Conservation (phyloP, 345 rosid genomes). For the Boechera stricta region DNA sequence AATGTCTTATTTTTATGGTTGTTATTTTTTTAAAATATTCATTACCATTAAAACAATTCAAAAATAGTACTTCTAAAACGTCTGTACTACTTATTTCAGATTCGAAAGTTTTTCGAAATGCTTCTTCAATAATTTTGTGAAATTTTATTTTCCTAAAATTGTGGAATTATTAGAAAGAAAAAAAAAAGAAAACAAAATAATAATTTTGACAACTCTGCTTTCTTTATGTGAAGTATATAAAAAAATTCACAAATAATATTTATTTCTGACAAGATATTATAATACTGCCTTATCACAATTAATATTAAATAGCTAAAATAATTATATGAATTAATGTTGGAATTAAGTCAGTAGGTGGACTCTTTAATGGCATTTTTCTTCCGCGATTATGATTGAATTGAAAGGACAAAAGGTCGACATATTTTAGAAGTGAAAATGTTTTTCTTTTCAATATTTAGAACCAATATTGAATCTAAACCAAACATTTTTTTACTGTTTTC, state of each 20-base stretch:
- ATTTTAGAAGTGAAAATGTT: background rate
- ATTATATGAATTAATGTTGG: slow-evolving; percentile 19
- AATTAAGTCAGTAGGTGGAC: slow-evolving; percentile 38
- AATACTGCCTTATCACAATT: background rate
- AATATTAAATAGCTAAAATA: background rate
- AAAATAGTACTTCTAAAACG: background rate
- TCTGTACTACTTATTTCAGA: background rate
- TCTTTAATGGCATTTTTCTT: slow-evolving; percentile 24
- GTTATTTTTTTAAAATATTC: background rate
- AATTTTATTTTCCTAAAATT: background rate
- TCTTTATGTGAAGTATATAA: background rate
- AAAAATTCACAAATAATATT: no score
- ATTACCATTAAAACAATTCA: background rate
- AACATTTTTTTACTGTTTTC: background rate
- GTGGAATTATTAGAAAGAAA: background rate
- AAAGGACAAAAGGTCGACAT: slow-evolving; percentile 4
- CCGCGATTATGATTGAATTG: slow-evolving; percentile 23
- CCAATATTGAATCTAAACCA: background rate
- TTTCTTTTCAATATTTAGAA: background rate
- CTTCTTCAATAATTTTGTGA: background rate
- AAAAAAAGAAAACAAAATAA: no score
- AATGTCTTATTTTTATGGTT: background rate
- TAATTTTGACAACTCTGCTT: slow-evolving; percentile 1
- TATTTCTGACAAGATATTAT: background rate
- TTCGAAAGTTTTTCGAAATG: background rate